Percentiles rank a stretch among this genome's conserved stretches.
These are phyloP conservation scores for Tubosaeta sp. DNA, from an alignment of 768 basidiomycete genomes.

Conservation along the genomic window DNA sequence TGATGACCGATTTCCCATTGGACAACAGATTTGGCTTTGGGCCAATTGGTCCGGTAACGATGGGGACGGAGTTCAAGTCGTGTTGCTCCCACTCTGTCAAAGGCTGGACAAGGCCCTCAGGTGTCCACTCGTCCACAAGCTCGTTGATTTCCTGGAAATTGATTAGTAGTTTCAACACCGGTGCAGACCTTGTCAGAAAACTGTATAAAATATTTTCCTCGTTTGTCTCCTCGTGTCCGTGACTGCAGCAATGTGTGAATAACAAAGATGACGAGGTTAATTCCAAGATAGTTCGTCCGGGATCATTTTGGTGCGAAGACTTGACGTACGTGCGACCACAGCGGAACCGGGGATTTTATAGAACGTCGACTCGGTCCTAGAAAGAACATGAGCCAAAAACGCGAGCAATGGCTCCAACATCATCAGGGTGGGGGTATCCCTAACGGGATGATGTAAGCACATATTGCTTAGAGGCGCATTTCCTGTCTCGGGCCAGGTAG, in stretches of 20 bases:
- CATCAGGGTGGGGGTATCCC: conserved; percentile 27
- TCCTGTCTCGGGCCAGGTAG: too few relatives aligned
- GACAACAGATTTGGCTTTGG: conserved; percentile 75
- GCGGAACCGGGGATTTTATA: conserved; percentile 77
- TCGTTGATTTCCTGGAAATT: conserved; percentile 84
- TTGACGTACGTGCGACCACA: conserved; percentile 88
- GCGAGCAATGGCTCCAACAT: conserved; percentile 54
- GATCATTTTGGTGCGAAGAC: conserved; percentile 95
- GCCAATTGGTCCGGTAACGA: conserved; percentile 77
- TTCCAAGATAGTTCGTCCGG: conserved; percentile 87
- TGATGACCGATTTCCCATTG: conserved; percentile 71
- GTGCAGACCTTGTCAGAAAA: conserved; percentile 81
- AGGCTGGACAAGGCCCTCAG: conserved; percentile 74
- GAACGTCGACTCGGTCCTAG: conserved; percentile 61
- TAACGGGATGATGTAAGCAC: conserved; percentile 13
- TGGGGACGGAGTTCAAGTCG: conserved; percentile 70
- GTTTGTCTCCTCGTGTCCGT: conserved; percentile 80
- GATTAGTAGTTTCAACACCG: neutral
- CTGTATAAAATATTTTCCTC: conserved; percentile 84
- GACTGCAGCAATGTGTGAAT: conserved; percentile 88
- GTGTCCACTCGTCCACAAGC: conserved; percentile 91
- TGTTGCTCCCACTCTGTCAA: conserved; percentile 54
- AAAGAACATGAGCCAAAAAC: conserved; percentile 58
- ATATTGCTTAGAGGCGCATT: too few relatives aligned
- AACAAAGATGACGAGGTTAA: conserved; percentile 80